phyloP scores from a whole-genome alignment of 108 stramenopile genomes.

The Skeletonema menzelii region DNA sequence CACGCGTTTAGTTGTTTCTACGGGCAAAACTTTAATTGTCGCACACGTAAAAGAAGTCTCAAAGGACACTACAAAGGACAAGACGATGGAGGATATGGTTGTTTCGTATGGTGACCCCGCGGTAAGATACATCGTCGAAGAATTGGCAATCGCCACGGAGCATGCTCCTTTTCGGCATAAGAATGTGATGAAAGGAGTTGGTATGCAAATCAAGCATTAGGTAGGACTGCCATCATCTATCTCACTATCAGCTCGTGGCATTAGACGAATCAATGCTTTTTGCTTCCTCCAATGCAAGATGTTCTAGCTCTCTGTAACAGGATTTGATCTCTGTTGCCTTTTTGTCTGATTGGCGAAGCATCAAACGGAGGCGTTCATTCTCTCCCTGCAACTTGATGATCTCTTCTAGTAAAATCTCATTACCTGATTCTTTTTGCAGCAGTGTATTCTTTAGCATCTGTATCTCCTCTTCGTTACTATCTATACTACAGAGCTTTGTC shows the following conservation, averaged over 20 bases:
- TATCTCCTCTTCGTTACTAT: neutral
- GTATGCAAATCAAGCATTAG: constrained; percentile 53
- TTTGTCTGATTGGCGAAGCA: constrained; percentile 2
- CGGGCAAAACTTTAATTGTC: constrained; percentile 77
- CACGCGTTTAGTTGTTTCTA: constrained; percentile 66
- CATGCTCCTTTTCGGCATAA: constrained; percentile 90
- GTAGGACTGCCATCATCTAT: neutral
- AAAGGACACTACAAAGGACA: constrained; percentile 1
- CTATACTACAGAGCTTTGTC: neutral
- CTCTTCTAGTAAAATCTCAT: neutral
- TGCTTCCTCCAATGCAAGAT: neutral
- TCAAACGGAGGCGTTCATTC: neutral
- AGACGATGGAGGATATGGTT: constrained; percentile 10
- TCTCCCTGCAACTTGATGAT: neutral
- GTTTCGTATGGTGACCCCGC: neutral
- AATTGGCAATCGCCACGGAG: constrained; percentile 83
- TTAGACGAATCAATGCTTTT: neutral
- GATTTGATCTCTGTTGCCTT: constrained; percentile 1
- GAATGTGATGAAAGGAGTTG: constrained; percentile 51
- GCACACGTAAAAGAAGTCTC: constrained; percentile 37
- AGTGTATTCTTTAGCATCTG: neutral
- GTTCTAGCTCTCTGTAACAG: neutral
- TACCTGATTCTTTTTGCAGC: neutral
- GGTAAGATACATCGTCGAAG: constrained; percentile 52
- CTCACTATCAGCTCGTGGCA: neutral